Evolutionary conservation across 345 rosid genomes (phyloP), one percentile per base, ranked within the genome.

Genomic region (Lepidium didymum): DNA sequence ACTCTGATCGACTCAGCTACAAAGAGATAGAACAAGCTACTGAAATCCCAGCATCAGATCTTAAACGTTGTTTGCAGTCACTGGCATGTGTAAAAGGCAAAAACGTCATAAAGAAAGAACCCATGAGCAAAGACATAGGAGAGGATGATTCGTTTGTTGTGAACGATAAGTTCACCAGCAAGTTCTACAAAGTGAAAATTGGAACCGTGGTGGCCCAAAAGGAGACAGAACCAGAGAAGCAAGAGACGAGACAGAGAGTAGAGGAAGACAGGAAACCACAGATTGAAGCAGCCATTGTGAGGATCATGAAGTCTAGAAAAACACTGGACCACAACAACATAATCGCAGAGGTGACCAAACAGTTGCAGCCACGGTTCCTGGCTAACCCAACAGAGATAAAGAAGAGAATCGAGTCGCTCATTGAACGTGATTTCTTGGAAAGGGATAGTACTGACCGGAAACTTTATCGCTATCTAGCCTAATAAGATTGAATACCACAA

Each of bases 191-290:
- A 81, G 99, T 94, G 70, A 94, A 94, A 88, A 91, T 94, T 31
- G 99, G 99, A 67, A 94, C 99, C 0, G 99, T 94, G 56, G 99
- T 87, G 61, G 99, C 99, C 0, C 99, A 94, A 21, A 94, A 91
- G 81, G 99, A 94, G 71, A 83, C 99, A 0, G 99, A 94, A 69
- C 99, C 99, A 0, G 99, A 94, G 79, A 94, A 91, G 77, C 99
- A 82, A 76, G 99, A 94, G 85, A 94, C 99, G 8, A 79, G 99
- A 50, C 96, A 91, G 75, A 87, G 99, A 73, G 99, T 94, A 64
- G 99, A 94, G 78, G 97, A 94, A 79, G 99, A 94, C 68, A 83
- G 99, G 83, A 91, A 91, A 77, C 96, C 97, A 8, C 97, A 91
- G 83, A 94, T 94, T 18, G 99, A 94, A 84, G 99, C 99, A 6